Evolutionary conservation across 106 monocot species (phyloP).

Genomic region (Dendrobium catenatum): DNA sequence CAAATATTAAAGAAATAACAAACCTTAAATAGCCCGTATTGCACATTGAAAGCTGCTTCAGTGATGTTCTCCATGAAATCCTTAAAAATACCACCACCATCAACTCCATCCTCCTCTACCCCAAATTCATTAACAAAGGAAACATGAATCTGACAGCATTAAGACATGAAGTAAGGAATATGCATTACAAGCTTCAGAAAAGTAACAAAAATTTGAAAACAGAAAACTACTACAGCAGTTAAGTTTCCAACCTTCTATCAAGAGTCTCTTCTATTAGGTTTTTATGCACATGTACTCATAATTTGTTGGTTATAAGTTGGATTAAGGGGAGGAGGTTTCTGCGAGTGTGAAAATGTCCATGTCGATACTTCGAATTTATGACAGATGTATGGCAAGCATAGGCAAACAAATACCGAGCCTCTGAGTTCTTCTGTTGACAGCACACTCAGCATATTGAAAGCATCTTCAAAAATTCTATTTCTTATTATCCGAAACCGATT

Average conservation of each 20-base stretch:
- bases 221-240: background rate
- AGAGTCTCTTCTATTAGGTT: background rate
- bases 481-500: slow-evolving; percentile 75
- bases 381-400: background rate
- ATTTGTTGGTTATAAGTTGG: background rate
- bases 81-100: slow-evolving; percentile 98
- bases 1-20: background rate
- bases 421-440: slow-evolving; percentile 79
- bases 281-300: background rate
- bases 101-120: slow-evolving; percentile 94
- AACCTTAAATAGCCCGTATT: slow-evolving; percentile 98
- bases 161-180: slow-evolving; percentile 3
- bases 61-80: slow-evolving; percentile 97
- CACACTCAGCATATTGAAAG: slow-evolving; percentile 58
- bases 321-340: background rate
- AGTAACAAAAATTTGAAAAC: slow-evolving; percentile 4
- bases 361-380: background rate
- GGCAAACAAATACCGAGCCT: slow-evolving; percentile 44
- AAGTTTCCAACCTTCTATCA: background rate
- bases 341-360: background rate
- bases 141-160: slow-evolving; percentile 62
- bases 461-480: slow-evolving; percentile 92
- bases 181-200: slow-evolving; percentile 3
- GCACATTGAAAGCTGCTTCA: slow-evolving; percentile 79
- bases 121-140: slow-evolving; percentile 91